Base-by-base conservation (phyloP, 2,329 filamentous ascomycete genomes). In the Metarhizium robertsii region DNA sequence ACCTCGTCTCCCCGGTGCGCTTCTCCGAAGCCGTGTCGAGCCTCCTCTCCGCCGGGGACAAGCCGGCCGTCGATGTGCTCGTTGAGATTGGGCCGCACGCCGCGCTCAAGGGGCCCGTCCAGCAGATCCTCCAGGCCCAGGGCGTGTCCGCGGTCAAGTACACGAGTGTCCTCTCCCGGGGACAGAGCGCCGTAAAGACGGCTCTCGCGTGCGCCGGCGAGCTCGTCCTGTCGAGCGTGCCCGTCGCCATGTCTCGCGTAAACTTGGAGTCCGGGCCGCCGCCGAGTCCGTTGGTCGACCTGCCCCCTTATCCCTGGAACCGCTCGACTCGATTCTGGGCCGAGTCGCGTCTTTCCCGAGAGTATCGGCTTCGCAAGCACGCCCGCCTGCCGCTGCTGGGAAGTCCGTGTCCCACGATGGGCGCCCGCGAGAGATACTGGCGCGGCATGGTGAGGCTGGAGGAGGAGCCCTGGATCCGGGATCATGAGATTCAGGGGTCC, bases 61-160 rank as follows among this genome's bases (percentile, higher is more conserved):
- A 38, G 36, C 16, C 36, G 6, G 14, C 20, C 10, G 10, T 45
- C 3, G 45, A 42, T 32, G 40, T 66, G 6, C 52, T 65, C 0
- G 29, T 73, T 2, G 70, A 73, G 46, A 52, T 73, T 3, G 69
- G 71, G 0, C 70, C 71, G 2, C 69, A 72, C 49, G 67, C 74
- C 0, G 72, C 73, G 0, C 66, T 78, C 0, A 69, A 72, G 54
- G 71, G 70, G 0, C 75, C 76, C 0, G 59, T 69, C 0, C 64
- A 61, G 4, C 67, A 76, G 53, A 72, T 55, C 0, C 18, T 61
- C 5, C 11, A 25, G 6, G 14, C 16, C 13, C 2, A 25, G 42
- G 18, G n/a, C 11, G 42, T 45, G 2, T 18, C 42, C 42, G 42
- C 16, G 16, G 2, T 50, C 47, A 18, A 16, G 47, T 50, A 32